Conservation (phyloP, 306 rosid species). For the Sicyos edulis region DNA sequence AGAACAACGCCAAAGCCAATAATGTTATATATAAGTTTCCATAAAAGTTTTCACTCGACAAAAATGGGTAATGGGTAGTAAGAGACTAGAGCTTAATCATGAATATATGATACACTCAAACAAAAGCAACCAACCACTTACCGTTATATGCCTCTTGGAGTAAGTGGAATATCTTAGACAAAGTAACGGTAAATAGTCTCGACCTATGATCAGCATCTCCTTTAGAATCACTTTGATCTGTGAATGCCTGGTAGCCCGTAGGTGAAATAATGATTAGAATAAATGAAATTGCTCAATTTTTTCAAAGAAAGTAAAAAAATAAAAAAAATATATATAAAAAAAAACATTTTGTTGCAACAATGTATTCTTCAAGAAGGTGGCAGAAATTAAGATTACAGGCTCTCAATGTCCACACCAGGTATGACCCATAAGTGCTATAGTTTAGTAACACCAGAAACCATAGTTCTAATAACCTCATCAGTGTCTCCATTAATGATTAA, state of each 20-base stretch:
- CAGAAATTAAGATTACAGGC: neutral
- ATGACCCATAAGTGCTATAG: neutral
- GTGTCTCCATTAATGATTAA: neutral
- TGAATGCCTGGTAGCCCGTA: conserved; percentile 43
- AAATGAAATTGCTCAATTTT: neutral
- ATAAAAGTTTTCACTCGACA: neutral
- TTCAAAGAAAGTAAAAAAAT: neutral
- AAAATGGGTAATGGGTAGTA: neutral
- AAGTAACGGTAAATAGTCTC: conserved; percentile 44
- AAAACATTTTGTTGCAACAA: neutral
- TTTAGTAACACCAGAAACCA: neutral
- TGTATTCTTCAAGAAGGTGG: neutral
- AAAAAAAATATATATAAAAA: no score
- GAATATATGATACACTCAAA: conserved; percentile 11
- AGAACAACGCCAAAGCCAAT: neutral
- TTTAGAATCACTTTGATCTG: conserved; percentile 56
- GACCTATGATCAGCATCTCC: conserved; percentile 48
- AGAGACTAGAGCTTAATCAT: conserved; percentile 5
- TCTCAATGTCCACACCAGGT: no score
- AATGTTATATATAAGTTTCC: neutral
- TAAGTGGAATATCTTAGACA: conserved; percentile 56
- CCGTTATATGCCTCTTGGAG: conserved; percentile 55
- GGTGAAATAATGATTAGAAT: conserved; percentile 11
- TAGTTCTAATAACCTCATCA: neutral
- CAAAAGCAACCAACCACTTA: conserved; percentile 40